Evolutionary conservation across 768 basidiomycete genomes (phyloP), one percentile per base, ranked within the genome.

Genomic region (Rhodotorula taiwanensis): DNA sequence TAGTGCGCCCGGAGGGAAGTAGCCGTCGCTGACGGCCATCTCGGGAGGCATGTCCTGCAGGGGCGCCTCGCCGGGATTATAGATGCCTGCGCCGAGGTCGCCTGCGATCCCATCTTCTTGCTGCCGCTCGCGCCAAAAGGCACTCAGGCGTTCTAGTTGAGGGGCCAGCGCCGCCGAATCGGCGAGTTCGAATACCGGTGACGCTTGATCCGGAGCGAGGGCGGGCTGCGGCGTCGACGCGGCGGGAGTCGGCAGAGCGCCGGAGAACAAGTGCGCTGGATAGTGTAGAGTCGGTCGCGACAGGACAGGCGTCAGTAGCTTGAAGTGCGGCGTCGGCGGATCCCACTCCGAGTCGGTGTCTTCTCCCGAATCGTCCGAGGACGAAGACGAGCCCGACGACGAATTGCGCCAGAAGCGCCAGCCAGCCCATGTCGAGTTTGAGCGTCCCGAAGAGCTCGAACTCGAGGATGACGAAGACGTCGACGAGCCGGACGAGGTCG

Each of bases 331-430:
- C 11, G 71, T 66, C 20, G 83, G 73, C 43, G 83, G 83, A 15
- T 79, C 79, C 15, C 78, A 74, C 62, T 79, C 79, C 8, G 78
- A 74, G 64, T 45, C 80, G 77, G 70, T 78, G 78, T 39, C 79
- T 4, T 57, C 53, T 27, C 74, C 47, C 80, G 81, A 70, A 27
- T 33, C 45, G 30, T 54, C 75, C 71, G 31, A 76, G 66, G 63
- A 78, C 77, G 41, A 77, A 77, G 62, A 79, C 78, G 58, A 80
- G 71, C 69, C 68, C 45, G 70, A 79, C 77, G 31, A 62, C 51
- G 74, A 69, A 60, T 69, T 59, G 34, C 70, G 47, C 72, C 67
- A 70, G 74, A 75, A 72, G n/a, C 64, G 58, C 70, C 73, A 69
- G n/a, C 66, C 62, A 6, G 54, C 65, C 33, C 78, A 79, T 18